Conservation (phyloP, 2,329 filamentous ascomycete genomes). For the Pseudophaeomoniella oleicola region DNA sequence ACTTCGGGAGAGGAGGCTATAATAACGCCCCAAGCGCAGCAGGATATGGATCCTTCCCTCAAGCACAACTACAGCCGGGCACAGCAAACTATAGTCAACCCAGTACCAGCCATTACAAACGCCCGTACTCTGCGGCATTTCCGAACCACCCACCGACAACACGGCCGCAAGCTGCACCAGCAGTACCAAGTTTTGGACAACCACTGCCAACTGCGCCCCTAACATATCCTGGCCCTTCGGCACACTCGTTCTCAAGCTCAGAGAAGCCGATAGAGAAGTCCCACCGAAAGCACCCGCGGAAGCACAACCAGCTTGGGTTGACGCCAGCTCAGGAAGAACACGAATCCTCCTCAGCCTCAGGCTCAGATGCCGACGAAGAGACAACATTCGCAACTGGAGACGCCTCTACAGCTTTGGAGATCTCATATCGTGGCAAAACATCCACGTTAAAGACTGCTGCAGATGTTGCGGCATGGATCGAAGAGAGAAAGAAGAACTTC, state of each 20-base stretch:
- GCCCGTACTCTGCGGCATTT: conserved; percentile 12
- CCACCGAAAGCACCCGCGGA: conserved; percentile 23
- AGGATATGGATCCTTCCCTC: neutral
- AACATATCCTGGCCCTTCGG: conserved; percentile 2
- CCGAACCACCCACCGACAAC: conserved; percentile 3
- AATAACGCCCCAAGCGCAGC: too few species aligned
- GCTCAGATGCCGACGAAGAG: conserved; percentile 27
- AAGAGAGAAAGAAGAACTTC: conserved; percentile 64
- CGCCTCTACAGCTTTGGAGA: conserved; percentile 20
- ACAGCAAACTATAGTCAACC: conserved; percentile 1
- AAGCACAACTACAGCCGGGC: conserved; percentile 2
- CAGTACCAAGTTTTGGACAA: conserved; percentile 11
- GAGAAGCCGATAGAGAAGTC: too few species aligned
- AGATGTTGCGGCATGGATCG: conserved; percentile 67
- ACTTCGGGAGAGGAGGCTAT: neutral
- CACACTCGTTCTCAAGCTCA: too few species aligned
- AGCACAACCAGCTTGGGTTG: conserved; percentile 31
- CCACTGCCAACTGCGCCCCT: neutral
- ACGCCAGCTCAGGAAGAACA: conserved; percentile 30
- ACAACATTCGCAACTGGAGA: conserved; percentile 19
- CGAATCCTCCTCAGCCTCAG: conserved; percentile 27
- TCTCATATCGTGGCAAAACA: conserved; percentile 43
- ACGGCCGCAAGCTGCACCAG: conserved; percentile 8
- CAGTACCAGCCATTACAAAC: conserved; percentile 5
- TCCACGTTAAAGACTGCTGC: conserved; percentile 38